Evolutionary conservation across 768 basidiomycete genomes (phyloP), one percentile per base, ranked within the genome.

Genomic region (Hypsizygus marmoreus): DNA sequence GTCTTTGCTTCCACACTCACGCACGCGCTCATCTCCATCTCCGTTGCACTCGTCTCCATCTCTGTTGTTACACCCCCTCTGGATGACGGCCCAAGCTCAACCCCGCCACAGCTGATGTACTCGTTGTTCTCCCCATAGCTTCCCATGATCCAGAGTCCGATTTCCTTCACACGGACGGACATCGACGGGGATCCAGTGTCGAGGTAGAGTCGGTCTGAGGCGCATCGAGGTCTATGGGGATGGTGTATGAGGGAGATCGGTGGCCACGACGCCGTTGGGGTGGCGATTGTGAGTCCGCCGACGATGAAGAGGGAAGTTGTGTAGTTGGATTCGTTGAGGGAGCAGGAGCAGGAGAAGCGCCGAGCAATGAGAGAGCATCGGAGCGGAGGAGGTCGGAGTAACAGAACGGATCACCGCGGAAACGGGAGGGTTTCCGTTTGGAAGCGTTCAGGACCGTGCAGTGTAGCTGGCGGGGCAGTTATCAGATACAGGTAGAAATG

Each of bases 81-180:
- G n/a, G n/a, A n/a, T n/a, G n/a, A n/a, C n/a, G n/a, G n/a, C n/a
- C n/a, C n/a, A n/a, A n/a, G n/a, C n/a, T n/a, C n/a, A n/a, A 72
- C 57, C 1, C 69, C 68, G 3, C 71, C 72, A 45, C 66, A 73
- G 49, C 73, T 76, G 13, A 81, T 71, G 55, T 88, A 89, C 58
- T 80, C 83, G 11, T 80, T 82, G 48, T 83, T 73, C 0, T 69
- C 70, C 0, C 80, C 84, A 52, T 73, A 74, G 53, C 85, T 86
- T 0, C 86, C 84, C 86, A 88, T 86, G 33, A 73, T 68, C 67
- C 85, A 88, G 24, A 88, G 68, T 58, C 88, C 80, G 9, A 88
- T 63, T 51, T 81, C 77, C 24, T 72, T 60, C 6, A 86, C 75
- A 1, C 56, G 39, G 70, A 54, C 46, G 6, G 5, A n/a, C n/a